Evolutionary conservation across 2,329 filamentous ascomycete genomes (phyloP).

Genomic region (Endothia cerciana): DNA sequence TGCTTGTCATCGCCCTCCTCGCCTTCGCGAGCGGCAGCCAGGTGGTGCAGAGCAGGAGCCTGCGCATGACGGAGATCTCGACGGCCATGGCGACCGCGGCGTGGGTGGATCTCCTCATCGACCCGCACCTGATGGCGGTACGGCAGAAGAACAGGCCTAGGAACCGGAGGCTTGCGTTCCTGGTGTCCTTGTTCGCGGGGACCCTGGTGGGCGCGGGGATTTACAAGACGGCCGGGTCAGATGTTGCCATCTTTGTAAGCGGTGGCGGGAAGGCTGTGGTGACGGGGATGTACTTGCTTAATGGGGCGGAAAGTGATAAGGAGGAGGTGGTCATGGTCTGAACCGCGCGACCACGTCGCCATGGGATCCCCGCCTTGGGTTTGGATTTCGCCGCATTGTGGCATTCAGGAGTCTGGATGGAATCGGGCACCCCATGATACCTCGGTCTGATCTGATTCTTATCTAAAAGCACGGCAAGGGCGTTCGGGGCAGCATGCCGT

Average conservation of each 20-base stretch:
- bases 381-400: neutral
- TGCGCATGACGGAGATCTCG: slow-evolving; percentile 63
- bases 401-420: slow-evolving; percentile 8
- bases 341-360: neutral
- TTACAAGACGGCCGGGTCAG: slow-evolving; percentile 47
- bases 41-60: slow-evolving; percentile 58
- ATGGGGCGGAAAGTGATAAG: slow-evolving; percentile 39
- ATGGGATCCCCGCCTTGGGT: neutral
- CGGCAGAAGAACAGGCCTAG: slow-evolving; percentile 49
- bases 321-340: slow-evolving; percentile 11
- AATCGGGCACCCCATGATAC: neutral
- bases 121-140: slow-evolving; percentile 50
- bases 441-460: neutral
- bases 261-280: slow-evolving; percentile 51
- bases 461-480: neutral
- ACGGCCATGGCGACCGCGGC: slow-evolving; percentile 69
- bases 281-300: slow-evolving; percentile 49
- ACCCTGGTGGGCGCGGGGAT: slow-evolving; percentile 56
- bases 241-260: slow-evolving; percentile 48
- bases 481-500: slow-evolving; percentile 2
- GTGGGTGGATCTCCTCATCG: slow-evolving; percentile 63
- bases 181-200: slow-evolving; percentile 51
- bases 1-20: slow-evolving; percentile 53
- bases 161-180: slow-evolving; percentile 54
- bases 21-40: slow-evolving; percentile 62